These are phyloP conservation scores for Rhizopogon vesiculosus DNA, from an alignment of 768 basidiomycete species.

Conservation along the genomic window DNA sequence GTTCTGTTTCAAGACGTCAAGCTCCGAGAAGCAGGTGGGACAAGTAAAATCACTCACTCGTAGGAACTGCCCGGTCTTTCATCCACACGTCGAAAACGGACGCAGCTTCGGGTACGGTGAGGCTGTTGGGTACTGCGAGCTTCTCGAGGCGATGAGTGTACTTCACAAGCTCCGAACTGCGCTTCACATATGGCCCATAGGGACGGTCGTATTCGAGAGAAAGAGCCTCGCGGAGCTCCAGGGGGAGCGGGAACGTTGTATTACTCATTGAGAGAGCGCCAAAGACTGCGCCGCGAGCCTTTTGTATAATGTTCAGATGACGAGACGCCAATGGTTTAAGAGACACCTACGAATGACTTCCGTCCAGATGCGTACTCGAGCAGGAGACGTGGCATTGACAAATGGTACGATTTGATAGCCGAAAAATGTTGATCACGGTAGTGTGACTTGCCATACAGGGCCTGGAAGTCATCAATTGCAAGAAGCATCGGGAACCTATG, in stretches of 20 bases:
- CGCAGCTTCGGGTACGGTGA: slow-evolving; percentile 65
- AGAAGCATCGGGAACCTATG: slow-evolving; percentile 71
- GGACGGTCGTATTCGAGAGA: slow-evolving; percentile 36
- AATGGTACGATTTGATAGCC: slow-evolving; percentile 66
- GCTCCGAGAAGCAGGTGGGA: not conserved
- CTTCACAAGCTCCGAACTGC: slow-evolving; percentile 40
- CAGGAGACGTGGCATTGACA: slow-evolving; percentile 72
- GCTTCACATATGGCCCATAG: slow-evolving; percentile 52
- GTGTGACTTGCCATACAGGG: slow-evolving; percentile 59
- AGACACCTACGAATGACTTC: slow-evolving; percentile 54
- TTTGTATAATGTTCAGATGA: not conserved
- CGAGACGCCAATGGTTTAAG: not conserved
- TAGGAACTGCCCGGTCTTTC: slow-evolving; percentile 50
- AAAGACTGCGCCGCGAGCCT: slow-evolving; percentile 70
- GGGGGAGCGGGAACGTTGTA: slow-evolving; percentile 49
- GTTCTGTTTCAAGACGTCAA: slow-evolving; percentile 17
- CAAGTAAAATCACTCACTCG: slow-evolving; percentile 30
- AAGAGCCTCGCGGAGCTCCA: slow-evolving; percentile 65
- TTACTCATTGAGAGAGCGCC: slow-evolving; percentile 65
- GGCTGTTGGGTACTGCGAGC: slow-evolving; percentile 48
- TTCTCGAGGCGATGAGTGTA: slow-evolving; percentile 54
- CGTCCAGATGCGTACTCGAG: slow-evolving; percentile 77
- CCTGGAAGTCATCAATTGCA: slow-evolving; percentile 86
- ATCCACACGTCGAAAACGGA: slow-evolving; percentile 77
- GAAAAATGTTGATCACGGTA: slow-evolving; percentile 76